phyloP scores from a whole-genome alignment of 441 rosid species.

The Populus hybrid region DNA sequence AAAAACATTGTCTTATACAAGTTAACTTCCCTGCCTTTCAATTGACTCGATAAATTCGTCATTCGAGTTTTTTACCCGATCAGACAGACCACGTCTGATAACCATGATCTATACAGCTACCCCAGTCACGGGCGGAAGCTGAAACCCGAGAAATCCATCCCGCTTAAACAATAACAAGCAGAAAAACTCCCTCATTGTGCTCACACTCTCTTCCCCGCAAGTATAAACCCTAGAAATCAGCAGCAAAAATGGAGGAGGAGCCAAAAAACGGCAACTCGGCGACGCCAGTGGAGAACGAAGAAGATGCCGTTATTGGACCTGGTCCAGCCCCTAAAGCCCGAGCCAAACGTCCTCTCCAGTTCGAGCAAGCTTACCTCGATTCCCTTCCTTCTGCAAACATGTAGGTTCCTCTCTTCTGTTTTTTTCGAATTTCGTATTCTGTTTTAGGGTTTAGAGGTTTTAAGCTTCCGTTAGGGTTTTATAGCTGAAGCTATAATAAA shows the following conservation, averaged over 20 bases:
- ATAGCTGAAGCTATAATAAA: neutral
- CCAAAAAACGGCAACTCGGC: constrained; percentile 37
- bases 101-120: too few species aligned
- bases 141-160: neutral
- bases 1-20: too few species aligned
- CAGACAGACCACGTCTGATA: too few species aligned
- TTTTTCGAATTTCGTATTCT: neutral
- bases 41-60: too few species aligned
- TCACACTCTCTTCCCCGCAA: neutral
- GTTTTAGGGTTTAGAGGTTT: neutral
- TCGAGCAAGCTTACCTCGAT: constrained; percentile 86
- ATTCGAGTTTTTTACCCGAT: too few species aligned
- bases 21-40: too few species aligned
- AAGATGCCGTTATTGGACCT: constrained; percentile 60
- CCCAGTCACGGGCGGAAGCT: neutral
- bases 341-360: constrained; percentile 84
- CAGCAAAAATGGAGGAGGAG: constrained; percentile 45
- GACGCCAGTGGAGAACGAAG: constrained; percentile 33
- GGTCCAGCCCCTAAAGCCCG: constrained; percentile 69
- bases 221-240: constrained; percentile 3
- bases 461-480: neutral
- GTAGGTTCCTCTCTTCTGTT: constrained; percentile 25
- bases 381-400: constrained; percentile 89
- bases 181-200: neutral
- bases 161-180: too few species aligned